These are phyloP conservation scores for Fragosphaeria purpurea DNA, from an alignment of 2,329 filamentous ascomycete species.

Conservation along the genomic window DNA sequence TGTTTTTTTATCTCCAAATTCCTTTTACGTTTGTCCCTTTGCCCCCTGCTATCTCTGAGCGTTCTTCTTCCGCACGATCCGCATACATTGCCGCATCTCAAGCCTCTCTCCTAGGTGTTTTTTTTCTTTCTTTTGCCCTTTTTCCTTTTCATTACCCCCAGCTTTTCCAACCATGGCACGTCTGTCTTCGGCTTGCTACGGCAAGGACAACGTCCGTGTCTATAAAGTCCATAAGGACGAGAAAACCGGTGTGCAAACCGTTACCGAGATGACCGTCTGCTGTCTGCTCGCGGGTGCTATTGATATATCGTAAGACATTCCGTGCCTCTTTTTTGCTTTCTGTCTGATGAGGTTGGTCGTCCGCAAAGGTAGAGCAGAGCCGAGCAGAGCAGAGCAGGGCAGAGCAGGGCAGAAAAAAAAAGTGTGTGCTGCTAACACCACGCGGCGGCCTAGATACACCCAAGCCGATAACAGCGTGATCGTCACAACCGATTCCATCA, in stretches of 20 bases:
- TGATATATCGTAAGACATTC: constrained; percentile 55
- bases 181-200: constrained; percentile 61
- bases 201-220: constrained; percentile 97
- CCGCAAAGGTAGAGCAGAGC: too few species aligned
- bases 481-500: constrained; percentile 95
- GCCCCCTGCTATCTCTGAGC: too few species aligned
- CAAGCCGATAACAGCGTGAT: constrained; percentile 88
- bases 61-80: too few species aligned
- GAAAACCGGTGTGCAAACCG: constrained; percentile 66
- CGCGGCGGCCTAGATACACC: constrained; percentile 58
- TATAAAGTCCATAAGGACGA: constrained; percentile 85
- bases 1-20: too few species aligned
- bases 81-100: too few species aligned
- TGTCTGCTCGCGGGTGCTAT: constrained; percentile 90
- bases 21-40: too few species aligned
- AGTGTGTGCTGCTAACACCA: too few species aligned
- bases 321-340: too few species aligned
- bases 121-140: background rate
- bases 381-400: too few species aligned
- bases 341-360: too few species aligned
- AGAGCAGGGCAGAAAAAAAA: too few species aligned
- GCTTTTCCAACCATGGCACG: constrained; percentile 35
- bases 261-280: constrained; percentile 91
- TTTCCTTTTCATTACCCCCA: background rate
- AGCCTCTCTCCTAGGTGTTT: too few species aligned